Conservation (phyloP, 2,329 filamentous ascomycete species). For the Dactylellina cionopaga region DNA sequence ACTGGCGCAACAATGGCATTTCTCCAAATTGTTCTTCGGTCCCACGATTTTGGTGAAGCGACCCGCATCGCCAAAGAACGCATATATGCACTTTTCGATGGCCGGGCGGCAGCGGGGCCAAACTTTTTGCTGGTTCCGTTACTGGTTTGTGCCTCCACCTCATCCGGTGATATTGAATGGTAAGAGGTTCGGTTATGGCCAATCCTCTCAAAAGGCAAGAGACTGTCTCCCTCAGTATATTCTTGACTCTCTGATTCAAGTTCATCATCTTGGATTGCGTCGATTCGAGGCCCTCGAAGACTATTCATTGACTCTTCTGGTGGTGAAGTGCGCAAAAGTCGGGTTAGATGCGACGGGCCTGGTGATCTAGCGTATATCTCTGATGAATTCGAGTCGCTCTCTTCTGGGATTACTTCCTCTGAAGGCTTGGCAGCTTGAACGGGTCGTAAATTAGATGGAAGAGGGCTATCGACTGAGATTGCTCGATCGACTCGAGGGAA, state of each 20-base stretch:
- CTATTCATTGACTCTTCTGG: conserved; percentile 14
- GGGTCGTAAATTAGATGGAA: conserved; percentile 25
- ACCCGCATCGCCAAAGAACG: conserved; percentile 29
- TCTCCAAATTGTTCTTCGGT: conserved; percentile 72
- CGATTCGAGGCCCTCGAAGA: not conserved
- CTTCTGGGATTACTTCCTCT: conserved; percentile 35
- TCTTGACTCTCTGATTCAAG: not conserved
- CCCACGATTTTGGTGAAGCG: conserved; percentile 67
- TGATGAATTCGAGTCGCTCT: conserved; percentile 8
- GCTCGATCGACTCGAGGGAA: conserved; percentile 16
- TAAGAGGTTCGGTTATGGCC: conserved; percentile 21
- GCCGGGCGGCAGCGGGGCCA: conserved; percentile 58
- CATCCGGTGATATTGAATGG: conserved; percentile 43
- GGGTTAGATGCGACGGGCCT: conserved; percentile 45
- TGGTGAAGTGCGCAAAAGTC: conserved; percentile 32
- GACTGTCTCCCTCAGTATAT: conserved; percentile 29
- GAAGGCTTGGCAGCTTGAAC: conserved; percentile 15
- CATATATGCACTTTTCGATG: conserved; percentile 67
- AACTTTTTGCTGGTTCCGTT: conserved; percentile 40
- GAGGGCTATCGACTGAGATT: conserved; percentile 26
- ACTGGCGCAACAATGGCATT: conserved; percentile 73
- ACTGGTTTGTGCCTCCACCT: conserved; percentile 58
- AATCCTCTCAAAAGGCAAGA: not conserved
- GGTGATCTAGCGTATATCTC: conserved; percentile 35
- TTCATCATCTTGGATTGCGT: not conserved